A percentile compares a stretch with the other conserved stretches of the same genome.
These are phyloP conservation scores for Piloderma croceum DNA, from an alignment of 768 basidiomycete species.

Conservation along the genomic window DNA sequence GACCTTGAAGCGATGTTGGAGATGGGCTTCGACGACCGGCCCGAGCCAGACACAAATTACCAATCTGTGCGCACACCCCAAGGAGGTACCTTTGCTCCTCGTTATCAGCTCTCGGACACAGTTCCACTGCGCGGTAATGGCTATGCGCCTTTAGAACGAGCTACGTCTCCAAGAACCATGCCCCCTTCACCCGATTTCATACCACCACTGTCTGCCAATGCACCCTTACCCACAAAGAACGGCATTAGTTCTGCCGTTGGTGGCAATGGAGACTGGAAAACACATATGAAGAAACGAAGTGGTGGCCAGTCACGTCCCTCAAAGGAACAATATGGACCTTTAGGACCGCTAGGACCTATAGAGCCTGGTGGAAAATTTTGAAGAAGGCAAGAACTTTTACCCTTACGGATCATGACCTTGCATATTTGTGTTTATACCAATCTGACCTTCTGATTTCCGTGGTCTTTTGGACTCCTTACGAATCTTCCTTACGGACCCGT, in stretches of 20 bases:
- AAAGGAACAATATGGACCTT: constrained; percentile 39
- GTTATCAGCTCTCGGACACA: constrained; percentile 62
- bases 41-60: constrained; percentile 39
- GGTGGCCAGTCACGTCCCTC: constrained; percentile 28
- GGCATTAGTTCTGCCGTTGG: constrained; percentile 31
- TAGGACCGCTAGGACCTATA: constrained; percentile 38
- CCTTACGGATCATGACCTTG: too few species aligned
- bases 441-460: too few species aligned
- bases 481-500: too few species aligned
- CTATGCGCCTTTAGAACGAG: constrained; percentile 50
- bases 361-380: too few species aligned
- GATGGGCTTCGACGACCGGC: constrained; percentile 75
- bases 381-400: too few species aligned
- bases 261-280: constrained; percentile 26
- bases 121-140: constrained; percentile 43
- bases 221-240: constrained; percentile 30
- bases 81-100: constrained; percentile 36
- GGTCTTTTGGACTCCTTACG: too few species aligned
- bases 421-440: too few species aligned
- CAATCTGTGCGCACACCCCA: constrained; percentile 17
- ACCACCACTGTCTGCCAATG: too few species aligned
- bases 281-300: constrained; percentile 36
- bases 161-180: constrained; percentile 38
- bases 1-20: constrained; percentile 94
- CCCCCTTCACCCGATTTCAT: too few species aligned